Conservation (phyloP, 2,329 filamentous ascomycete species). For the Mariannaea sp. region DNA sequence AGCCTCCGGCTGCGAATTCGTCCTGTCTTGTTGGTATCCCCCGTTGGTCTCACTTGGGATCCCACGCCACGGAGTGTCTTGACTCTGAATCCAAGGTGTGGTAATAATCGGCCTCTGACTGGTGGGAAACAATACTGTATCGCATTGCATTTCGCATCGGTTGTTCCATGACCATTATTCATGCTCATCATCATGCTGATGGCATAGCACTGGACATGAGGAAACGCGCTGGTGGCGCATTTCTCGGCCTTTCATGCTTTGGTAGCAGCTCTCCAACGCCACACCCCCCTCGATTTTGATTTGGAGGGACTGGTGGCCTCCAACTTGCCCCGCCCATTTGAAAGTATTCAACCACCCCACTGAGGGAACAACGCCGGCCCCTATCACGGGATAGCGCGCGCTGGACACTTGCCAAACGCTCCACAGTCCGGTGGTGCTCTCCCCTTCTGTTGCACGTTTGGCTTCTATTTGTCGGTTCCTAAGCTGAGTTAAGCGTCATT, state of each 20-base stretch:
- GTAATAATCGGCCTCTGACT: slow-evolving; percentile 3
- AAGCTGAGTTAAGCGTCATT: slow-evolving; percentile 36
- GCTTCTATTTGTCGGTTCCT: slow-evolving; percentile 27
- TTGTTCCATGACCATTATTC: slow-evolving; percentile 13
- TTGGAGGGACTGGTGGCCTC: slow-evolving; percentile 29
- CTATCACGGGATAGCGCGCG: slow-evolving; percentile 30
- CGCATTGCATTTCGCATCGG: slow-evolving; percentile 5
- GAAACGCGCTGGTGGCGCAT: slow-evolving; percentile 17
- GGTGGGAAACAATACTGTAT: slow-evolving; percentile 4
- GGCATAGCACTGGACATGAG: slow-evolving; percentile 7
- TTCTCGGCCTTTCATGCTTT: slow-evolving; percentile 28
- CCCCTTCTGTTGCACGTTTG: slow-evolving; percentile 19
- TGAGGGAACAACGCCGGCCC: slow-evolving; percentile 27
- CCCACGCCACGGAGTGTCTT: slow-evolving; percentile 25
- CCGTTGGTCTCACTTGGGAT: slow-evolving; percentile 27
- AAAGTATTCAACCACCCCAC: slow-evolving; percentile 31
- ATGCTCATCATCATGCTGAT: slow-evolving; percentile 12
- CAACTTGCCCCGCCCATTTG: slow-evolving; percentile 21
- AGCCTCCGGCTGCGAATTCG: slow-evolving; percentile 18
- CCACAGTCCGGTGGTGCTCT: slow-evolving; percentile 22
- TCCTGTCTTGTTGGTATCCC: slow-evolving; percentile 13
- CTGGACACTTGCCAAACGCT: slow-evolving; percentile 32
- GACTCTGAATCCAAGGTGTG: slow-evolving; percentile 15
- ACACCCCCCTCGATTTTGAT: slow-evolving; percentile 32
- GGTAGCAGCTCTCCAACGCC: slow-evolving; percentile 30